phyloP scores from a whole-genome alignment of 495 filamentous ascomycete species.

The Opeltia flavorubescens region DNA sequence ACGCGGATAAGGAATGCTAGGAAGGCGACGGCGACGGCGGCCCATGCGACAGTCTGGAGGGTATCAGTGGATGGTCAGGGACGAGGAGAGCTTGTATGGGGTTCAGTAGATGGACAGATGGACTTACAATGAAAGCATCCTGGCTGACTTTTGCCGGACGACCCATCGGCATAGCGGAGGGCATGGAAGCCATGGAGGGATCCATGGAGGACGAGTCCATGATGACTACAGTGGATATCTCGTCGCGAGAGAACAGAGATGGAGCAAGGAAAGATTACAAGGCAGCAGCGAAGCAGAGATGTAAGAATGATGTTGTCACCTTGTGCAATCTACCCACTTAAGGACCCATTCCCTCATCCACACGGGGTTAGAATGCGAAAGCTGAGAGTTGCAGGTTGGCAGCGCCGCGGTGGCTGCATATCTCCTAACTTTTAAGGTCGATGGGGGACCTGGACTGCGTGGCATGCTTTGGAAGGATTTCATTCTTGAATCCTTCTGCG shows the following conservation, averaged over 20 bases:
- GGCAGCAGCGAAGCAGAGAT: neutral
- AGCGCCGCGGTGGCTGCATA: neutral
- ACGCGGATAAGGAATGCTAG: constrained; percentile 15
- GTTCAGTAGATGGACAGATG: neutral
- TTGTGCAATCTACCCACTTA: neutral
- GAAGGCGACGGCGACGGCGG: constrained; percentile 9
- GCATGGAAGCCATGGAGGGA: neutral
- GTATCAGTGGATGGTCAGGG: neutral
- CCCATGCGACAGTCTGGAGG: neutral
- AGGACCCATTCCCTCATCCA: neutral
- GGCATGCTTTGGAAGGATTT: neutral
- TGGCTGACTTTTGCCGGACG: neutral
- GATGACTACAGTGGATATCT: neutral
- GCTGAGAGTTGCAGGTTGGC: neutral
- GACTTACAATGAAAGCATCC: neutral
- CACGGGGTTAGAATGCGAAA: neutral
- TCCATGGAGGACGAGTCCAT: neutral
- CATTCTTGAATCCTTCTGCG: neutral
- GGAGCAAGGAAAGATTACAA: neutral
- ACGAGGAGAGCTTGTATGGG: neutral
- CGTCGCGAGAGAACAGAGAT: neutral
- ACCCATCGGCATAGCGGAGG: neutral
- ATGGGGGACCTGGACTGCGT: neutral
- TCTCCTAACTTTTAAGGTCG: neutral
- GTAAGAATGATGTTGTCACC: neutral